These are phyloP conservation scores for Thecaphora thlaspeos DNA, from an alignment of 1,284 basidiomycete genomes.

Conservation along the genomic window DNA sequence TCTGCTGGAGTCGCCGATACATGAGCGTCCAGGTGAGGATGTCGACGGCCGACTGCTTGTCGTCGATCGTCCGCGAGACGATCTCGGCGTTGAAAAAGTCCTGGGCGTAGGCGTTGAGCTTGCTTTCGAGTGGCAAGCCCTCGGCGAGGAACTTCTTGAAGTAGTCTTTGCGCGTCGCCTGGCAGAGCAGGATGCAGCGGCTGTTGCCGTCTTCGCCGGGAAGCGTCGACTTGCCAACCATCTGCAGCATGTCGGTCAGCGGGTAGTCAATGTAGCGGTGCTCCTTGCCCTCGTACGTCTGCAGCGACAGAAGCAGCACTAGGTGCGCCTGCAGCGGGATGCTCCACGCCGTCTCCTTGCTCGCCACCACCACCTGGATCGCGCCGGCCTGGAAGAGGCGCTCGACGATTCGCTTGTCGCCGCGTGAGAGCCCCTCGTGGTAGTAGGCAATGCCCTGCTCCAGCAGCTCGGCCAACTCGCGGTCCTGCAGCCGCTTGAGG, in stretches of 20 bases:
- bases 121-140: slow-evolving; percentile 91
- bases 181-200: slow-evolving; percentile 92
- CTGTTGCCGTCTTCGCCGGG: slow-evolving; percentile 70
- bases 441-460: slow-evolving; percentile 87
- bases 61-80: slow-evolving; percentile 93
- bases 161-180: slow-evolving; percentile 90
- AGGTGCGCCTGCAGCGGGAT: slow-evolving; percentile 75
- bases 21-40: slow-evolving; percentile 93
- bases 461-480: slow-evolving; percentile 70
- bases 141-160: slow-evolving; percentile 98
- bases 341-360: slow-evolving; percentile 81
- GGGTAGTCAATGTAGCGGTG: slow-evolving; percentile 76
- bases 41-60: slow-evolving; percentile 62
- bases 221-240: slow-evolving; percentile 90
- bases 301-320: slow-evolving; percentile 89
- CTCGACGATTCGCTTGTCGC: slow-evolving; percentile 75
- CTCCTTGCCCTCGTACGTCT: slow-evolving; percentile 61
- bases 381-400: slow-evolving; percentile 79
- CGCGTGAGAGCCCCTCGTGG: slow-evolving; percentile 69
- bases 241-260: slow-evolving; percentile 77
- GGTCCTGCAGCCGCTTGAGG: slow-evolving; percentile 67
- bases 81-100: slow-evolving; percentile 99
- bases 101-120: slow-evolving; percentile 65
- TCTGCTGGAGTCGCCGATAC: slow-evolving; percentile 93
- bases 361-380: slow-evolving; percentile 75